These are phyloP conservation scores for Colletotrichum australisinense DNA, from an alignment of 2,329 filamentous ascomycete genomes.

Conservation along the genomic window DNA sequence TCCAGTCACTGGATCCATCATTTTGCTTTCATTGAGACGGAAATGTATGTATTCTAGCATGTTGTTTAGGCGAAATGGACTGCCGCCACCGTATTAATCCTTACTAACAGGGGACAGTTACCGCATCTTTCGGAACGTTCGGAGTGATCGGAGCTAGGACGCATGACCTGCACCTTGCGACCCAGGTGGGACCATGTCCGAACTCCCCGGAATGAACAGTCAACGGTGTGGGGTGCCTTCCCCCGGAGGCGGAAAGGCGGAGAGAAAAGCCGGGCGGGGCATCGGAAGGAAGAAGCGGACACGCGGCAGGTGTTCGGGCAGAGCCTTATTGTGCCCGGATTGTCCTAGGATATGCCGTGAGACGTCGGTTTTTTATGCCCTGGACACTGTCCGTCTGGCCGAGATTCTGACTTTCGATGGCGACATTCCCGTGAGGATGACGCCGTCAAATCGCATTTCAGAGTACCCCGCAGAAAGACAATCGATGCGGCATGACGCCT, in stretches of 20 bases:
- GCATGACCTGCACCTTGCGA: too few species aligned
- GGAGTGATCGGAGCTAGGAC: background rate
- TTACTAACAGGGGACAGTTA: background rate
- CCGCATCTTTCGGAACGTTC: background rate
- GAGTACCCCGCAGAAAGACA: constrained; percentile 22
- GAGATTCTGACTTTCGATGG: constrained; percentile 3
- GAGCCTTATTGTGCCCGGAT: background rate
- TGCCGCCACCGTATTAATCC: background rate
- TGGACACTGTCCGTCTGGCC: background rate
- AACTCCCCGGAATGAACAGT: background rate
- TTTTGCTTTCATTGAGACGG: too few species aligned
- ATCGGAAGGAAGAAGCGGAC: background rate
- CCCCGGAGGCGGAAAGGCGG: background rate
- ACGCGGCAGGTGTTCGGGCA: too few species aligned
- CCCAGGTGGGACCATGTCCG: background rate
- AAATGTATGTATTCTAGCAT: too few species aligned
- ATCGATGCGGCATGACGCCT: constrained; percentile 19
- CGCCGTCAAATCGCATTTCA: constrained; percentile 24
- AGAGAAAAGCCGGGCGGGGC: background rate
- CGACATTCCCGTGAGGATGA: constrained; percentile 20
- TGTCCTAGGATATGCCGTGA: too few species aligned
- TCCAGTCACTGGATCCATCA: too few species aligned
- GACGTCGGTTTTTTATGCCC: background rate
- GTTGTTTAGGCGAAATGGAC: background rate
- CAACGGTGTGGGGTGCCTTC: background rate